Evolutionary conservation across 257 asterid genomes (phyloP).

Genomic region (Marsdenia floribunda): DNA sequence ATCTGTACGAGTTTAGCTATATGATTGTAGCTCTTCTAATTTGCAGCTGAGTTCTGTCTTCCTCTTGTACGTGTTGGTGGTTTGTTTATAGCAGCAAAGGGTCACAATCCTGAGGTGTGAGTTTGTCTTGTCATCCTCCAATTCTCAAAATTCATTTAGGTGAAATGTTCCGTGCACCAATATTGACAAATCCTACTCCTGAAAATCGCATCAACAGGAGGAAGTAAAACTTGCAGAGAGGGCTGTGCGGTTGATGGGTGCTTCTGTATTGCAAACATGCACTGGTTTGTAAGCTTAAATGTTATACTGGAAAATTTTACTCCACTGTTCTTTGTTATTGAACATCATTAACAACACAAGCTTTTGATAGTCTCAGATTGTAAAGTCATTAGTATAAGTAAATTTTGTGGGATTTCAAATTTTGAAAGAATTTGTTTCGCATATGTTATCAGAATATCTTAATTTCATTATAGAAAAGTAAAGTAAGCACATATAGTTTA

Average conservation of each 20-base stretch:
- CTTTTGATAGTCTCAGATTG: neutral
- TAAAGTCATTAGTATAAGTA: neutral
- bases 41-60: conserved; percentile 85
- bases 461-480: neutral
- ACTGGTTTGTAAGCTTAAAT: conserved; percentile 40
- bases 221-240: conserved; percentile 78
- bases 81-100: conserved; percentile 87
- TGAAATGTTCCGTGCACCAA: neutral
- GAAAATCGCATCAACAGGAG: conserved; percentile 39
- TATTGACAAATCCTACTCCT: neutral
- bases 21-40: conserved; percentile 19
- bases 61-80: conserved; percentile 95
- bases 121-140: neutral
- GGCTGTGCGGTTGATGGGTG: conserved; percentile 81
- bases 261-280: conserved; percentile 63
- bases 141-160: neutral
- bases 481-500: neutral
- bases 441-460: neutral
- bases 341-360: neutral
- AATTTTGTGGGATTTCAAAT: neutral
- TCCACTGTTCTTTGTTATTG: neutral
- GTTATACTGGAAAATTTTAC: conserved; percentile 5
- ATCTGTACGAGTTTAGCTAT: neutral
- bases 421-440: neutral
- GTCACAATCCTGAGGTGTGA: conserved; percentile 90